Evolutionary conservation across 1,139 yeast species (phyloP).

Genomic region (Wickerhamomyces sp.): DNA sequence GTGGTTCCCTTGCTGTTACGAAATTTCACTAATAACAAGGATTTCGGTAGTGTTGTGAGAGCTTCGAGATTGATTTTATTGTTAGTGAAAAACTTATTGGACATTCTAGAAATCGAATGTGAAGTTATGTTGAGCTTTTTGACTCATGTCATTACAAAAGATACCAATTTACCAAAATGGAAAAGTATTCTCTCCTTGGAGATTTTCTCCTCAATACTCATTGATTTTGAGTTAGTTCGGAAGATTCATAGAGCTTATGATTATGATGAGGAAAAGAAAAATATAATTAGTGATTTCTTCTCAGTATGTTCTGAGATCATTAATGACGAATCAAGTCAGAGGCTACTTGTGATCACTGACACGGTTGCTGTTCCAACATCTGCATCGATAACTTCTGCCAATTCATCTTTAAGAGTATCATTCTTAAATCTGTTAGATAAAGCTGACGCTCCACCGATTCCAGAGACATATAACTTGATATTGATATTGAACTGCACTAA

Average conservation of each 20-base stretch:
- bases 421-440: conserved; percentile 78
- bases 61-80: conserved; percentile 67
- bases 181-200: conserved; percentile 70
- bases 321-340: conserved; percentile 30
- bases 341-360: conserved; percentile 31
- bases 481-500: conserved; percentile 53
- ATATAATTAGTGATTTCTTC: conserved; percentile 57
- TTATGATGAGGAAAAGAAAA: conserved; percentile 48
- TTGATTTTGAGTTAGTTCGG: conserved; percentile 49
- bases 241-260: conserved; percentile 63
- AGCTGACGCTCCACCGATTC: conserved; percentile 59
- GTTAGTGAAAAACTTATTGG: conserved; percentile 55
- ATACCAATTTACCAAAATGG: conserved; percentile 57
- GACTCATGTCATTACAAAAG: conserved; percentile 57
- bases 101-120: conserved; percentile 64
- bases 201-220: conserved; percentile 55
- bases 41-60: conserved; percentile 66
- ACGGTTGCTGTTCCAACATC: conserved; percentile 25
- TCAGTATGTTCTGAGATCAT: conserved; percentile 37
- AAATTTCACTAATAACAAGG: conserved; percentile 56
- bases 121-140: conserved; percentile 75
- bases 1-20: conserved; percentile 74
- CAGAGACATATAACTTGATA: conserved; percentile 58
- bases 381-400: conserved; percentile 26
- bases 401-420: conserved; percentile 45